These are phyloP conservation scores for Podospora didyma DNA, from an alignment of 495 filamentous ascomycete genomes.

Conservation along the genomic window DNA sequence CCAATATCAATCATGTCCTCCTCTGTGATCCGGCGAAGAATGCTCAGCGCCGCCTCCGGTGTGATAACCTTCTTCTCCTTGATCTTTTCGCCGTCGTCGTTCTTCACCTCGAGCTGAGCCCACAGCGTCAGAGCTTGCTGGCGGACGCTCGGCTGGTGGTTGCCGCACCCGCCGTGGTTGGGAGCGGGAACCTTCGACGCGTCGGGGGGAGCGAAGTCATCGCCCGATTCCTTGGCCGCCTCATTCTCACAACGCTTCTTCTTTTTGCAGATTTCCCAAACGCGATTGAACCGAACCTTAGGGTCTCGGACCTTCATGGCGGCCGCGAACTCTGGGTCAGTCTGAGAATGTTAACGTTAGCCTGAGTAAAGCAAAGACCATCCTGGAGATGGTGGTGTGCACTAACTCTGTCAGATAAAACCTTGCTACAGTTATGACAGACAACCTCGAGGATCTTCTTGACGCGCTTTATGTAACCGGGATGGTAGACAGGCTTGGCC, in stretches of 20 bases:
- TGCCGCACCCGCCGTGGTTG: slow-evolving; percentile 88
- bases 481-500: slow-evolving; percentile 90
- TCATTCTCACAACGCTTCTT: slow-evolving; percentile 80
- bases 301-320: slow-evolving; percentile 82
- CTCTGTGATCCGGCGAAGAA: slow-evolving; percentile 77
- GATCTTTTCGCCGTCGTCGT: slow-evolving; percentile 75
- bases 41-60: slow-evolving; percentile 75
- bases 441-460: slow-evolving; percentile 98
- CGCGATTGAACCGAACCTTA: slow-evolving; percentile 84
- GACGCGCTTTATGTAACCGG: slow-evolving; percentile 92
- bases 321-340: slow-evolving; percentile 73
- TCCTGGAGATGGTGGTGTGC: slow-evolving; percentile 39
- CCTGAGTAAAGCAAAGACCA: slow-evolving; percentile 49
- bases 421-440: slow-evolving; percentile 96
- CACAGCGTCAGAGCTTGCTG: slow-evolving; percentile 78
- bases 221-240: slow-evolving; percentile 53
- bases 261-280: slow-evolving; percentile 85
- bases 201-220: slow-evolving; percentile 44
- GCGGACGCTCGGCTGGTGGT: slow-evolving; percentile 80
- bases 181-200: slow-evolving; percentile 45
- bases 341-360: slow-evolving; percentile 64
- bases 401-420: slow-evolving; percentile 93
- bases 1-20: slow-evolving; percentile 83
- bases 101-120: slow-evolving; percentile 41
- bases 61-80: slow-evolving; percentile 83